Evolutionary conservation across 1,139 yeast species (phyloP), one percentile per base, ranked within the genome.

Genomic region (Yamadazyma trypodendri): DNA sequence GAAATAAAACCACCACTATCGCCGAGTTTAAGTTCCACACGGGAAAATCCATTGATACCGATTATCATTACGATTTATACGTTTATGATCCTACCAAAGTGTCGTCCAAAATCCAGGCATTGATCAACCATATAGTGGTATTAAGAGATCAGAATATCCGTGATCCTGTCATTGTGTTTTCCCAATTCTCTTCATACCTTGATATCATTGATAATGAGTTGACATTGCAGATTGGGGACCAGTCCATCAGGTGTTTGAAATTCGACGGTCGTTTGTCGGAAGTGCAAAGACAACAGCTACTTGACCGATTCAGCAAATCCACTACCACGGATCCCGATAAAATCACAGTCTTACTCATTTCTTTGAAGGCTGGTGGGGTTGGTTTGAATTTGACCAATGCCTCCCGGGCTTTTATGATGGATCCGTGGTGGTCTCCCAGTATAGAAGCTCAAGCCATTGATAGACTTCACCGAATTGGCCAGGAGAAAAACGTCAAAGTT

Each of bases 341-440:
- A 37, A 61, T 81, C 3, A 73, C 80, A 2, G 74, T 90, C 1
- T 58, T 92, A 14, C 63, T 90, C 15, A 61, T 92, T 24, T 85
- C 96, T 1, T 65, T 90, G 44, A 90, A 88, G 58, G 95, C 97
- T 0, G 97, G 98, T 13, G 97, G 97, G 4, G 96, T 90, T 7
- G 98, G 98, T 0, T 69, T 92, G 46, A 92, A 92, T 54, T 65
- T 92, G 43, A 90, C 96, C 0, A 79, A 83, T 33, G 96, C 97
- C 0, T 83, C 87, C 0, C 74, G 79, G 31, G 97, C 95, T 7
- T 89, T 82, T 52, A 73, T 92, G 77, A 85, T 92, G 90, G 97
- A 92, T 54, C 97, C 97, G 0, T 92, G 96, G 95, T 92, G 97
- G 97, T 85, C 94, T 18, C 95, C 88, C 31, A 88, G 96, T 40